Evolutionary conservation across 2,329 filamentous ascomycete species (phyloP), one percentile per base, ranked within the genome.

Genomic region (Penicillium sp.): DNA sequence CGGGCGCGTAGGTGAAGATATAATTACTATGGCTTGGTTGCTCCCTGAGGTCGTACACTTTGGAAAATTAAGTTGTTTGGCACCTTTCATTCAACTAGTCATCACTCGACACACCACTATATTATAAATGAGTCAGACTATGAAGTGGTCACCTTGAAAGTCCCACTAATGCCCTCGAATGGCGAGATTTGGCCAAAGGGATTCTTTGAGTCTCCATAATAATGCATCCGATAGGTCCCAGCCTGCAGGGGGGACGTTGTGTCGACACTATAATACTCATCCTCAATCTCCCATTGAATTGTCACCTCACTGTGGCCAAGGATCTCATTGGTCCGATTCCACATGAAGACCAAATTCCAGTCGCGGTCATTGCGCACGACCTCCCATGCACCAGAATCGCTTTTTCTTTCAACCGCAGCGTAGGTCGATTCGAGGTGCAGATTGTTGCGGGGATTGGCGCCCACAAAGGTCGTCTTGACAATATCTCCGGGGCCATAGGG

Each of bases 401-500:
- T 71, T 47, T 84, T 79, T 68, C 79, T 79, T 77, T 97, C 92
- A 0, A 97, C 83, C 0, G 89, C 84, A 0, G 87, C 87, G 72
- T 86, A 97, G 0, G 91, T 96, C 3, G 81, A 82, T 67, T 90
- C 92, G 2, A 91, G 84, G 2, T 86, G 84, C 31, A 97, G 83
- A 62, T 96, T 89, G 72, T 97, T 97, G 31, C 93, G 84, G 16
- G 93, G 93, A 68, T 96, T 96, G 1, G 92, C 92, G 16, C 88
- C 93, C 2, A 93, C 84, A 72, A 97, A 97, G 0, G 81, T 86
- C 0, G 82, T 88, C 16, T 78, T 82, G 48, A 92, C 84, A 4
- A 78, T 78, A 33, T 84, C 81, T 4, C 91, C 90, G 9, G 82
- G 75, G 1, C 73, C 61, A 70, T 90, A 91, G 0, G 77, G 75